A percentile compares a stretch with the other conserved stretches of the same genome.
These are phyloP conservation scores for Dipodascopsis tothii DNA, from an alignment of 805 yeast genomes.

Conservation along the genomic window DNA sequence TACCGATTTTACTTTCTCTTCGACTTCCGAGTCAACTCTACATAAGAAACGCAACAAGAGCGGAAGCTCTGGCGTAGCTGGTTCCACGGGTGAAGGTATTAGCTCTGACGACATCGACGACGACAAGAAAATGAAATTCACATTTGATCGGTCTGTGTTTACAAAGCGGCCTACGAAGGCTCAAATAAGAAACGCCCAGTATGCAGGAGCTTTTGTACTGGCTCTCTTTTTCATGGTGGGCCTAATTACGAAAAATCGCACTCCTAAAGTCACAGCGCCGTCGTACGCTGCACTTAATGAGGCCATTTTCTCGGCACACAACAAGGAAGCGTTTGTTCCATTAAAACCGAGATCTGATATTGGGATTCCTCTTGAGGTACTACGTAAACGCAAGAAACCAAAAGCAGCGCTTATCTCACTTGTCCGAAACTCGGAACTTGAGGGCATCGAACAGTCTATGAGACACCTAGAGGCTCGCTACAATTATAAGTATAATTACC, in stretches of 20 bases:
- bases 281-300: constrained; percentile 22
- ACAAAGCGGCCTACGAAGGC: neutral
- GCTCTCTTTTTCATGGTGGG: neutral
- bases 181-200: neutral
- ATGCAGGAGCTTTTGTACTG: neutral
- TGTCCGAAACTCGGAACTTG: constrained; percentile 62
- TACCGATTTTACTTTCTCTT: neutral
- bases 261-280: constrained; percentile 10
- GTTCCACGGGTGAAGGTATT: too few relatives aligned
- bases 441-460: constrained; percentile 50
- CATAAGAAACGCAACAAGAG: neutral
- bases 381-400: constrained; percentile 17
- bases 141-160: neutral
- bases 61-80: too few relatives aligned
- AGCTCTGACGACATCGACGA: neutral
- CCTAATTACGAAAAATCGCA: neutral
- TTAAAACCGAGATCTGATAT: constrained; percentile 15
- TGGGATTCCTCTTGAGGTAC: constrained; percentile 17
- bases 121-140: neutral
- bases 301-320: constrained; percentile 19
- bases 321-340: constrained; percentile 15
- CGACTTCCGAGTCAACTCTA: neutral
- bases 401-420: constrained; percentile 44
- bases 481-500: constrained; percentile 57
- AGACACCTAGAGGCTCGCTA: constrained; percentile 60